Evolutionary conservation across 2,329 filamentous ascomycete genomes (phyloP).

Genomic region (Aspergillus piperis): DNA sequence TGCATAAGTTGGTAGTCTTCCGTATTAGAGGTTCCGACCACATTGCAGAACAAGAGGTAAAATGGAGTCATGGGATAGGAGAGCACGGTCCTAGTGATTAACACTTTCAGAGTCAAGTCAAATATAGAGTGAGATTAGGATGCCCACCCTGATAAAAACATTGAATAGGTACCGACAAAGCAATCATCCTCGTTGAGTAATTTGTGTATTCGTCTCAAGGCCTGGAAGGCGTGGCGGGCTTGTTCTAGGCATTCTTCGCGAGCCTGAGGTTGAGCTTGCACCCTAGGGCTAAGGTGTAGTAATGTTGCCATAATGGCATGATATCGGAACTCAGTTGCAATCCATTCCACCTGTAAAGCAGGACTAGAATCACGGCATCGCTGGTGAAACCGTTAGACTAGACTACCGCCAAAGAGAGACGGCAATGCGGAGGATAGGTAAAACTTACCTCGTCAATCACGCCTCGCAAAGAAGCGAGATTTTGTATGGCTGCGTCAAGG

Average conservation of each 20-base stretch:
- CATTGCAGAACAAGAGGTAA: not conserved
- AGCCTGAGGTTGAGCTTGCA: not conserved
- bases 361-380: not conserved
- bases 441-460: not conserved
- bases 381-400: not conserved
- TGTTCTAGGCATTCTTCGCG: not conserved
- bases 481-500: not conserved
- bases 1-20: not conserved
- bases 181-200: not conserved
- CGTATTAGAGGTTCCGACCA: not conserved
- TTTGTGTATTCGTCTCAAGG: not conserved
- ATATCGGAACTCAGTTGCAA: not conserved
- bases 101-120: not conserved
- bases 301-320: not conserved
- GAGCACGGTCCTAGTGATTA: not conserved
- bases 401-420: not conserved
- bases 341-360: not conserved
- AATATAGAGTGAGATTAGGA: not conserved
- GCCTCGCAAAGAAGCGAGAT: not conserved
- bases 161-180: not conserved
- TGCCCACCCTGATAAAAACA: not conserved
- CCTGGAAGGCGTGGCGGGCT: not conserved
- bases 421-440: too few relatives aligned
- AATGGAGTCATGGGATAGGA: not conserved
- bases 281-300: not conserved